phyloP scores from a whole-genome alignment of 2,329 filamentous ascomycete species.

The Hypoxylon rubiginosum region DNA sequence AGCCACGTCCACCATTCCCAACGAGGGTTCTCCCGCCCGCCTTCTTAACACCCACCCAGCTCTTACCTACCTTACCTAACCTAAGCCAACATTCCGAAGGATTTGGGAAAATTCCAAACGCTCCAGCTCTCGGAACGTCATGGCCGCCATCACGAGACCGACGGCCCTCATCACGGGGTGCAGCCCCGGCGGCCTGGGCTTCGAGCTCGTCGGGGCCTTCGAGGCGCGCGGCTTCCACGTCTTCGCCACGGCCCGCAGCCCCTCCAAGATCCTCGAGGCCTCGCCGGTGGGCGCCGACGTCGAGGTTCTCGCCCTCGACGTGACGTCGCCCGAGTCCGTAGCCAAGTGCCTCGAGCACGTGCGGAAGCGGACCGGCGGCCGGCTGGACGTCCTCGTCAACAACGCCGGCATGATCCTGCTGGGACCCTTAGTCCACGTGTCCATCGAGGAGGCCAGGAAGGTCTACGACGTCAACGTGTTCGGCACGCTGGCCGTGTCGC shows the following conservation, averaged over 20 bases:
- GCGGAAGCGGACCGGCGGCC: background rate
- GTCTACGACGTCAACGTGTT: slow-evolving; percentile 55
- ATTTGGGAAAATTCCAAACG: too few species aligned
- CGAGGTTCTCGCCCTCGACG: slow-evolving; percentile 50
- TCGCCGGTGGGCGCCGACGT: slow-evolving; percentile 19
- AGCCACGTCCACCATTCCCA: background rate
- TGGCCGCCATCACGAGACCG: background rate
- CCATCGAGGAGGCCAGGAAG: slow-evolving; percentile 48
- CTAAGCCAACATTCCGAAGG: too few species aligned
- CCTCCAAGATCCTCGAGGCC: background rate
- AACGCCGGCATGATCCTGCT: too few species aligned
- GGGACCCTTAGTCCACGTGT: slow-evolving; percentile 49
- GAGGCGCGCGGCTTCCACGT: background rate
- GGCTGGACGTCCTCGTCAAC: slow-evolving; percentile 28
- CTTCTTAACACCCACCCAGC: background rate
- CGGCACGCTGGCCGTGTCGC: slow-evolving; percentile 49
- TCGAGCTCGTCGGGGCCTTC: background rate
- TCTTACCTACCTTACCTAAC: background rate
- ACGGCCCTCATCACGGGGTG: slow-evolving; percentile 2
- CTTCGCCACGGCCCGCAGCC: background rate
- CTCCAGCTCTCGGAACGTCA: background rate
- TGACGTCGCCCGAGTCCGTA: slow-evolving; percentile 49
- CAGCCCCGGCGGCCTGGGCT: background rate
- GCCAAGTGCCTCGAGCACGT: slow-evolving; percentile 34
- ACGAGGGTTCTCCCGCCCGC: background rate